phyloP scores from a whole-genome alignment of 2,329 filamentous ascomycete genomes.

The Epichloe sp. region DNA sequence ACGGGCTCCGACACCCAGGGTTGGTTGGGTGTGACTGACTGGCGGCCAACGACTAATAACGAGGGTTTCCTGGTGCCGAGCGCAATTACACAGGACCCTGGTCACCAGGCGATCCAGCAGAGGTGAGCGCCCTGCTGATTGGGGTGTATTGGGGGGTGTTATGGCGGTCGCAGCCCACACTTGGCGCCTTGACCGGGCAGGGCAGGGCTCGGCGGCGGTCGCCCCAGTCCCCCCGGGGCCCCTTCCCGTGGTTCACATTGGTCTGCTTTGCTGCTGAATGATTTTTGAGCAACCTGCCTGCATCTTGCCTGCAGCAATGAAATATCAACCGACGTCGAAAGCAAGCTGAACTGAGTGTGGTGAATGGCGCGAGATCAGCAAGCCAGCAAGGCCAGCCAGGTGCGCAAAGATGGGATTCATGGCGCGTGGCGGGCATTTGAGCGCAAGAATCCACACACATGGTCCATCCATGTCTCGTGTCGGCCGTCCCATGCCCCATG shows the following conservation, averaged over 20 bases:
- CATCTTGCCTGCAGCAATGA: too few relatives aligned
- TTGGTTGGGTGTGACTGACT: background rate
- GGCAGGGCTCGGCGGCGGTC: background rate
- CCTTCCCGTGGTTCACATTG: background rate
- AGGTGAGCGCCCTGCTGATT: slow-evolving; percentile 4
- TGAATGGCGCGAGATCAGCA: background rate
- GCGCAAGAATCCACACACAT: background rate
- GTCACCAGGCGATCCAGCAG: slow-evolving; percentile 4
- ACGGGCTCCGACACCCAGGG: background rate
- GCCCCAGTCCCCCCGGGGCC: background rate
- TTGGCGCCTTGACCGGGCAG: background rate
- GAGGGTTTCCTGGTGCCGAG: slow-evolving; percentile 3
- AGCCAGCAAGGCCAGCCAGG: background rate
- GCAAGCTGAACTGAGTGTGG: too few relatives aligned
- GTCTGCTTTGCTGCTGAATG: background rate
- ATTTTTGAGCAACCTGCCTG: background rate
- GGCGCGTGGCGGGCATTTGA: background rate
- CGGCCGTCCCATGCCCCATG: background rate
- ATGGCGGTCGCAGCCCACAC: background rate
- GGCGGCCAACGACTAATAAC: background rate
- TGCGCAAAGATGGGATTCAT: background rate
- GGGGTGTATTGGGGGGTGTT: background rate
- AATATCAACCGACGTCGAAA: too few relatives aligned
- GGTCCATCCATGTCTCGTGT: background rate
- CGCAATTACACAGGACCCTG: slow-evolving; percentile 4